A percentile compares a stretch with the other conserved stretches of the same genome.
Conservation (phyloP, 129 eudicot genomes). For the Flaveria linearis region DNA sequence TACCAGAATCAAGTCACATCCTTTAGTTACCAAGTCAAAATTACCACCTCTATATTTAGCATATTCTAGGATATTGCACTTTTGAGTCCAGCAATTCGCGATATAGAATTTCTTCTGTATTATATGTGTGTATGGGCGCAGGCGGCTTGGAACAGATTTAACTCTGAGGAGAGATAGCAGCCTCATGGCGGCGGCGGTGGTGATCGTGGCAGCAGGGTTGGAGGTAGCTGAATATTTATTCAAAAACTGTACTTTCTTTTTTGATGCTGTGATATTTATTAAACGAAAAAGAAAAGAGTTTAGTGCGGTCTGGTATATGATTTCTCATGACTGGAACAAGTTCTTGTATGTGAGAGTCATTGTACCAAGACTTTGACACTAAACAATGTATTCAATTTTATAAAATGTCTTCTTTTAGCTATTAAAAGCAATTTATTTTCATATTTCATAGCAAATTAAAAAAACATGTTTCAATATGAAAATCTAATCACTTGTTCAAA, state of each 20-base stretch:
- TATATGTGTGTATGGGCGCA: constrained; percentile 27
- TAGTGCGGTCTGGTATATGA: constrained; percentile 32
- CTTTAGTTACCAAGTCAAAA: neutral
- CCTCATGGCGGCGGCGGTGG: neutral
- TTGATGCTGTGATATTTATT: constrained; percentile 10
- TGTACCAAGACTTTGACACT: constrained; percentile 31
- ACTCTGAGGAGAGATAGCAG: constrained; percentile 69
- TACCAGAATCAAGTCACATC: neutral
- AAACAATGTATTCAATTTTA: constrained; percentile 10
- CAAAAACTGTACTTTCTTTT: neutral
- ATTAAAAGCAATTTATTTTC: neutral
- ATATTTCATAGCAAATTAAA: no score
- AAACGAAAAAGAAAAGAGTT: constrained; percentile 10
- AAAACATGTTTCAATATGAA: neutral
- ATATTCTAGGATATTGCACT: neutral
- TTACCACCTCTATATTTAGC: neutral
- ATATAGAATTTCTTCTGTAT: neutral
- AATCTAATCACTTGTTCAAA: no score
- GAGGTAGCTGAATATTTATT: constrained; percentile 13
- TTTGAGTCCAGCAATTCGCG: neutral
- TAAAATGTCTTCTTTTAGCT: neutral
- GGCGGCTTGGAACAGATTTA: constrained; percentile 95
- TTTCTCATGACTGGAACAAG: constrained; percentile 34
- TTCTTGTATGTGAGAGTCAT: constrained; percentile 23
- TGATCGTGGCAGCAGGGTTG: neutral